A percentile compares a stretch with the other conserved stretches of the same genome.
Conservation (phyloP, 2,329 filamentous ascomycete species). For the Elsinoe perseae region DNA sequence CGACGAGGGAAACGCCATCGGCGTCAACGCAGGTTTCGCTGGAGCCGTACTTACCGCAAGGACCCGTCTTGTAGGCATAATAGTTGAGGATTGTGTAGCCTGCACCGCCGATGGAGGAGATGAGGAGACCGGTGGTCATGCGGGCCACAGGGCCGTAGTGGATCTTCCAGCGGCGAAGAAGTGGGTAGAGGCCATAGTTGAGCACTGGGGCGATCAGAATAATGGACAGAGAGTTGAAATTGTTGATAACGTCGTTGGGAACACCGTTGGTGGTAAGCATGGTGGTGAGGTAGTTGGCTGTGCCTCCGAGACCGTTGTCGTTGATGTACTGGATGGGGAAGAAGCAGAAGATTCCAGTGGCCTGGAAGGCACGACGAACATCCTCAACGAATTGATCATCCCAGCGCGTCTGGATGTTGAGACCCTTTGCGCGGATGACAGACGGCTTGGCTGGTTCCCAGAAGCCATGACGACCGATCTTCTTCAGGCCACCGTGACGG, state of each 20-base stretch:
- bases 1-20: constrained; percentile 28
- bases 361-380: constrained; percentile 54
- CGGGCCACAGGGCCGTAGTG: constrained; percentile 44
- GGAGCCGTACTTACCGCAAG: constrained; percentile 36
- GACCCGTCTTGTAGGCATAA: constrained; percentile 40
- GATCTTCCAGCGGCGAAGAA: constrained; percentile 34
- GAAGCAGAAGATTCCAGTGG: constrained; percentile 59
- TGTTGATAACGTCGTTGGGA: constrained; percentile 41
- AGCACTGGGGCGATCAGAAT: constrained; percentile 38
- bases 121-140: constrained; percentile 41
- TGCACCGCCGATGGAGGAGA: constrained; percentile 42
- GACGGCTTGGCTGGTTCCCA: constrained; percentile 26
- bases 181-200: constrained; percentile 39
- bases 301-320: constrained; percentile 28
- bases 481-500: constrained; percentile 18
- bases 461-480: constrained; percentile 20
- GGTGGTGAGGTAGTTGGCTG: constrained; percentile 23
- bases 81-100: constrained; percentile 36
- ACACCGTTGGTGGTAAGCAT: constrained; percentile 30
- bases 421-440: constrained; percentile 23
- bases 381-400: constrained; percentile 64
- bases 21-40: constrained; percentile 31
- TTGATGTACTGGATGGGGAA: constrained; percentile 38
- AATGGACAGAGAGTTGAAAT: constrained; percentile 40
- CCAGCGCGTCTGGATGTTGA: constrained; percentile 39